phyloP scores from a whole-genome alignment of 208 protist species.

The Polymyxa betae region DNA sequence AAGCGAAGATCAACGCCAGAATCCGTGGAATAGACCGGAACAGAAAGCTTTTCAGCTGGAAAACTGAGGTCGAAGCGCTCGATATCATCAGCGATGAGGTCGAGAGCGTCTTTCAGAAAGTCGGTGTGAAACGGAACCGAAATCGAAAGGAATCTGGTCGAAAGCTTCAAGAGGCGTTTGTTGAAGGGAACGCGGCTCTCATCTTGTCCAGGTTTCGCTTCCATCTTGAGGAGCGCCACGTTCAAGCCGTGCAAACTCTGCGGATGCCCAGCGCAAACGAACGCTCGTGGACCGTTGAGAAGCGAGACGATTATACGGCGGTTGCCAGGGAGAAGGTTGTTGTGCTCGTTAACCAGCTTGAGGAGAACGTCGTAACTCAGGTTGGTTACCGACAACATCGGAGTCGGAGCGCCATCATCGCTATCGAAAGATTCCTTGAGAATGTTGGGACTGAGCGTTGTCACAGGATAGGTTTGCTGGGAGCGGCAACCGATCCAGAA shows the following conservation, averaged over 20 bases:
- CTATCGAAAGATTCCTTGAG: constrained; percentile 65
- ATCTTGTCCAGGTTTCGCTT: constrained; percentile 31
- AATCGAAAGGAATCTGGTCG: constrained; percentile 72
- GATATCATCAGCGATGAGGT: constrained; percentile 47
- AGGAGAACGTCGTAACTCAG: constrained; percentile 61
- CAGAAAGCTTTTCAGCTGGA: constrained; percentile 58
- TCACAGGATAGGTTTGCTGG: not conserved
- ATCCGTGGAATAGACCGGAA: constrained; percentile 66
- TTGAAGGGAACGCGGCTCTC: constrained; percentile 71
- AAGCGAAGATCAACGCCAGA: not conserved
- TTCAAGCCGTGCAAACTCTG: constrained; percentile 70
- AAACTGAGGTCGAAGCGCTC: constrained; percentile 55
- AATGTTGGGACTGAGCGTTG: constrained; percentile 43
- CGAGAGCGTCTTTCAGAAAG: constrained; percentile 52
- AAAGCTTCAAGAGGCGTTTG: constrained; percentile 70
- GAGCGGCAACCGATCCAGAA: constrained; percentile 69
- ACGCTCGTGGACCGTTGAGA: constrained; percentile 65
- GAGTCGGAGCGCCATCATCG: constrained; percentile 69
- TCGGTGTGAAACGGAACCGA: constrained; percentile 74
- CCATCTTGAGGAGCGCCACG: constrained; percentile 63
- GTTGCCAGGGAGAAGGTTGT: constrained; percentile 67
- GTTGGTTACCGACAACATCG: constrained; percentile 68
- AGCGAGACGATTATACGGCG: constrained; percentile 66
- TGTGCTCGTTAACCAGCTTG: constrained; percentile 67
- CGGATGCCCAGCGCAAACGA: constrained; percentile 70